Conservation (phyloP, 768 basidiomycete species). For the Hericium alpestre region DNA sequence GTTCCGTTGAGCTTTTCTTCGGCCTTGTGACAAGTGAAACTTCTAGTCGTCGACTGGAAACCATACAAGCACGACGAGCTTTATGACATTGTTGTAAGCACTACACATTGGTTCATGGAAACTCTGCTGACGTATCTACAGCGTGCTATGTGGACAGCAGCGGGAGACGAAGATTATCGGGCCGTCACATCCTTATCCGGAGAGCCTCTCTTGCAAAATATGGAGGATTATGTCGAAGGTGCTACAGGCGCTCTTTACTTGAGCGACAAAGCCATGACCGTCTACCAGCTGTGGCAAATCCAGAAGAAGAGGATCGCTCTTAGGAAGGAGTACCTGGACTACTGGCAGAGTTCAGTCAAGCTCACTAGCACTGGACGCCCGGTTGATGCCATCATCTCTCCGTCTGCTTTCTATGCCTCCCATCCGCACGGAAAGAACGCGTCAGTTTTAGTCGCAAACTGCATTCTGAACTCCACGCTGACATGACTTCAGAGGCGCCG, state of each 20-base stretch:
- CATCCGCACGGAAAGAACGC: slow-evolving; percentile 34
- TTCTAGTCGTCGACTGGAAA: slow-evolving; percentile 28
- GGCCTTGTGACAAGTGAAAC: slow-evolving; percentile 3
- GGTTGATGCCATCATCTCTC: slow-evolving; percentile 41
- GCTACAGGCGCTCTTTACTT: background rate
- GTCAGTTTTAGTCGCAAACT: slow-evolving; percentile 17
- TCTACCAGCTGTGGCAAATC: slow-evolving; percentile 34
- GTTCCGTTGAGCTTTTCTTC: background rate
- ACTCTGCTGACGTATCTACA: background rate
- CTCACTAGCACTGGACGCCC: slow-evolving; percentile 38
- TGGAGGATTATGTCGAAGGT: background rate
- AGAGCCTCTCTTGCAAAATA: slow-evolving; percentile 11
- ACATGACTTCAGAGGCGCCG: slow-evolving; percentile 22
- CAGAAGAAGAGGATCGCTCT: slow-evolving; percentile 30
- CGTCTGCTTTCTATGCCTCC: slow-evolving; percentile 32
- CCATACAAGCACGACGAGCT: slow-evolving; percentile 20
- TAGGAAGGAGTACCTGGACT: slow-evolving; percentile 36
- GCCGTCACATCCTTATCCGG: slow-evolving; percentile 8
- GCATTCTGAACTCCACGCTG: background rate
- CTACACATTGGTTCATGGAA: background rate
- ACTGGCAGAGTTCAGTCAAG: slow-evolving; percentile 35
- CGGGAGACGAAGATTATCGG: background rate
- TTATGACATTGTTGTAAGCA: slow-evolving; percentile 17
- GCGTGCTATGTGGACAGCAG: slow-evolving; percentile 10
- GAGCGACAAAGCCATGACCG: slow-evolving; percentile 1